Evolutionary conservation across 2,329 filamentous ascomycete species (phyloP), one percentile per base, ranked within the genome.

Genomic region (Coleophoma crateriformis): DNA sequence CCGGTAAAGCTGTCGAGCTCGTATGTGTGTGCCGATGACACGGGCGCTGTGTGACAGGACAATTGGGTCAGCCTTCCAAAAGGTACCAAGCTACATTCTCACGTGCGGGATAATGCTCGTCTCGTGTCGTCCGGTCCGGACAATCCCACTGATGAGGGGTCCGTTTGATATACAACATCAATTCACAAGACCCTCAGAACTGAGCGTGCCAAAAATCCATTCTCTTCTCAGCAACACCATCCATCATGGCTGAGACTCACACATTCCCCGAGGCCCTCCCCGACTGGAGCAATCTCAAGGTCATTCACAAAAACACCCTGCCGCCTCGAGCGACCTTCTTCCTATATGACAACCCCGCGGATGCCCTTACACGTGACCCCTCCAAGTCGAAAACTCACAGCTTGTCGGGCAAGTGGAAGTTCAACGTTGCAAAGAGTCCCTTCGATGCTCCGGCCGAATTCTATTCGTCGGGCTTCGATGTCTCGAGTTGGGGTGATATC

Each of bases 261-360:
- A 57, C 50, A 3, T 59, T 58, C 33, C 69, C 69, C 2, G 52
- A 61, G 8, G 50, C 57, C 8, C 45, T 64, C 5, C 79, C 79
- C 1, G 80, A 85, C 60, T 85, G 80, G 79, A 79, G 73, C 62
- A 85, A 85, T 56, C 71, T 82, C 50, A 60, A 71, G 4, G 69
- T 85, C 32, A 69, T 85, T 14, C 82, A 84, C 61, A 76, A 74
- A 54, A 82, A 82, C 56, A 80, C 77, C 1, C 68, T 85, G 6
- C 68, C 76, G 8, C 75, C 79, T 4, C 73, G 81, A 49, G 75
- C 77, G 45, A 70, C 78, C 56, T 84, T 82, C 59, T 74, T 76
- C 60, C 65, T 78, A 22, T 82, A 78, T 58, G 59, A 70, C 35
- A 70, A 61, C 13, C 72, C 76, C 50, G 58, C 67, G 1, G 72